Base-by-base conservation (phyloP, 345 rosid genomes). In the Microcos paniculata region DNA sequence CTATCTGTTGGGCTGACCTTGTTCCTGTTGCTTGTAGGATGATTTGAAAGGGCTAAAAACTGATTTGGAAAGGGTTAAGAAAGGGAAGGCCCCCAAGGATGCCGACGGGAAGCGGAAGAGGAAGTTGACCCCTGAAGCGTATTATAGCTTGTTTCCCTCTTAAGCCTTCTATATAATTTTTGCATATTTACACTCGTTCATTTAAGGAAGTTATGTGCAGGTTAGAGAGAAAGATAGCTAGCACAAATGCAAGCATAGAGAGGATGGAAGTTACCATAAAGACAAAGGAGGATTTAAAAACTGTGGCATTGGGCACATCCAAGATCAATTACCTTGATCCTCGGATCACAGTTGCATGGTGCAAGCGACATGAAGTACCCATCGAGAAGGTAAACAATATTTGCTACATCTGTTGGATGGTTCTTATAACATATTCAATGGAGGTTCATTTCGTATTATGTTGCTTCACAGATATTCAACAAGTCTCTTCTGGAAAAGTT, bases 311-410 rank as follows among this genome's bases (percentile, higher is more conserved):
- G 58, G 98, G 99, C 77, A 96, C 98, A 1, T 96, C 99, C 64
- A 96, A 93, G 79, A 92, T 96, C 77, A 96, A 96, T 77, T 96
- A 96, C 77, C 90, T 94, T 33, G 98, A 96, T 84, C 99, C 99
- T 59, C 88, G 99, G 87, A 96, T 96, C 66, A 93, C 97, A 0
- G 99, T 96, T 9, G 97, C 99, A 3, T 96, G 99, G 99, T 96
- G 99, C 89, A 96, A 96, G 83, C 89, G 99, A 24, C 94, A 90
- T 51, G 99, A 96, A 70, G 99, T 96, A 78, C 97, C 99, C 51
- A 96, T 96, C 18, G 99, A 96, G 79, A 96, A 94, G 99, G 99
- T 93, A 79, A 86, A 71, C 69, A 15, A n/a, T 18, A 70, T 63
- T 64, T 59, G 38, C 64, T 58, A 28, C 5, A 62, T 23, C 66